Evolutionary conservation across 2,329 filamentous ascomycete species (phyloP).

Genomic region (Diaporthe sp.): DNA sequence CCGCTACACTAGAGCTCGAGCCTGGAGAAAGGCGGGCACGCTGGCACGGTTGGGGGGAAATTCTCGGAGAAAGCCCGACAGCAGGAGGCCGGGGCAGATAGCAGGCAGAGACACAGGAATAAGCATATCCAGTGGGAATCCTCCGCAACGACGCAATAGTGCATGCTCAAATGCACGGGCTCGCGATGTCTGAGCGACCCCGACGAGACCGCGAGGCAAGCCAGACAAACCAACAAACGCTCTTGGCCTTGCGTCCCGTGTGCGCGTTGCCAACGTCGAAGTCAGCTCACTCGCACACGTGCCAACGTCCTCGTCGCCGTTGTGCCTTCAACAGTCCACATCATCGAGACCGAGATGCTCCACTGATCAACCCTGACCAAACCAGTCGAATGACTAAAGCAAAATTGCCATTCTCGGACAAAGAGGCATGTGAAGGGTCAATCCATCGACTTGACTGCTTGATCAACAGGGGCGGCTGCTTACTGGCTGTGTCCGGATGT

Average conservation of each 20-base stretch:
- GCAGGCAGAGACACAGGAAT: too few species aligned
- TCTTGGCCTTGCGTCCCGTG: not conserved
- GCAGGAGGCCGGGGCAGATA: not conserved
- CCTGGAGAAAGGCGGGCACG: constrained; percentile 6
- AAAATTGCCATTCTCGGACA: not conserved
- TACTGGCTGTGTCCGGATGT: not conserved
- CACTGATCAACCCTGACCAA: constrained; percentile 22
- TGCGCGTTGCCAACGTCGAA: not conserved
- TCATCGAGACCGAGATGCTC: constrained; percentile 10
- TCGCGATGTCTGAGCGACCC: not conserved
- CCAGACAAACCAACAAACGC: not conserved
- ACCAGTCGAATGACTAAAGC: constrained; percentile 11
- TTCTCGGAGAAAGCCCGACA: constrained; percentile 28
- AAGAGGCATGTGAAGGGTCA: constrained; percentile 24
- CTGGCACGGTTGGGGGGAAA: constrained; percentile 33
- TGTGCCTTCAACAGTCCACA: not conserved
- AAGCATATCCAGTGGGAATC: not conserved
- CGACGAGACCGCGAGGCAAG: not conserved
- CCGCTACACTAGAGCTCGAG: constrained; percentile 4
- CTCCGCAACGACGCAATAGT: not conserved
- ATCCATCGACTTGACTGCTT: constrained; percentile 8
- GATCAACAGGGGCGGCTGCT: constrained; percentile 31
- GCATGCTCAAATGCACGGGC: not conserved
- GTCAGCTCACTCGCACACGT: constrained; percentile 7
- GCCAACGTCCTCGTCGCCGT: not conserved